phyloP scores from a whole-genome alignment of 306 rosid genomes.

The Ochetophila trinervis region DNA sequence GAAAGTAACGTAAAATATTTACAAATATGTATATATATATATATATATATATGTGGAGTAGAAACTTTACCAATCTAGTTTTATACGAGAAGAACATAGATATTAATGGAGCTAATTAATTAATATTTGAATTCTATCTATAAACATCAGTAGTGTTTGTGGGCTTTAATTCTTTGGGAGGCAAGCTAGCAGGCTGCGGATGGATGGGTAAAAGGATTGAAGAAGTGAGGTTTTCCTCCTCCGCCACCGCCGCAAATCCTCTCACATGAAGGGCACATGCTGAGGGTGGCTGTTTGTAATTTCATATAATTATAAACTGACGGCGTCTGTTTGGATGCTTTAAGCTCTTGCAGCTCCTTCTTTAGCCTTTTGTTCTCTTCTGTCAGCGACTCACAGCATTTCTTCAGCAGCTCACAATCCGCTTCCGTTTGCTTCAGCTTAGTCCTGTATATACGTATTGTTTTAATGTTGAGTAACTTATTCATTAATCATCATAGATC shows the following conservation, averaged over 20 bases:
- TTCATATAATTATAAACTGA: slow-evolving; percentile 53
- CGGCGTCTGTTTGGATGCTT: slow-evolving; percentile 38
- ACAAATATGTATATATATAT: background rate
- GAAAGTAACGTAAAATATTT: background rate
- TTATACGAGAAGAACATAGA: too few relatives aligned
- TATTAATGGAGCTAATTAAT: too few relatives aligned
- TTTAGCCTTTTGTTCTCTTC: slow-evolving; percentile 70
- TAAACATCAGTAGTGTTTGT: too few relatives aligned
- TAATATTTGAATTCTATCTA: too few relatives aligned
- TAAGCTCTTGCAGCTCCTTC: slow-evolving; percentile 74
- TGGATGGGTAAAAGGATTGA: slow-evolving; percentile 45
- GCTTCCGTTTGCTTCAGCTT: slow-evolving; percentile 89
- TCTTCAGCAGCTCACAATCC: slow-evolving; percentile 63
- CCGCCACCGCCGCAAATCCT: slow-evolving; percentile 28
- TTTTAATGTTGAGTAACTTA: background rate
- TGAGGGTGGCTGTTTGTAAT: slow-evolving; percentile 55
- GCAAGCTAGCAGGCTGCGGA: slow-evolving; percentile 52
- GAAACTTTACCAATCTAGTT: too few relatives aligned
- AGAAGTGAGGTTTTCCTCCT: slow-evolving; percentile 35
- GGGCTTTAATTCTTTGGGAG: too few relatives aligned
- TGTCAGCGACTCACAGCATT: slow-evolving; percentile 58
- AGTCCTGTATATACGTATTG: slow-evolving; percentile 47
- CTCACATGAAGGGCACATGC: slow-evolving; percentile 76
- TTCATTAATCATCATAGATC: background rate
- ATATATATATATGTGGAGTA: background rate